Conservation (phyloP, 768 basidiomycete species). For the Rubroboletus pulcherrimus region DNA sequence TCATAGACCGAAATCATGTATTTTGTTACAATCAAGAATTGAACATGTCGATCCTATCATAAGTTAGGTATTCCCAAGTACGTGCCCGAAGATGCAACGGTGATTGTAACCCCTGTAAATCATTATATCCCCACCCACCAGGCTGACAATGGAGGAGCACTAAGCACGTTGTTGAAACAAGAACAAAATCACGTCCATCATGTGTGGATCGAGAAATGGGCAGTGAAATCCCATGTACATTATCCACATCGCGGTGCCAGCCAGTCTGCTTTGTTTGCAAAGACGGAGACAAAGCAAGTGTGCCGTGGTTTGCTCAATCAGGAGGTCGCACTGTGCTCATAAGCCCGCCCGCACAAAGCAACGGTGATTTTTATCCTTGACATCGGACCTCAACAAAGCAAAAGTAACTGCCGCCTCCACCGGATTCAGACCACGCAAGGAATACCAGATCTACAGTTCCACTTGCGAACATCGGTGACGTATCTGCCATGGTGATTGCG, state of each 20-base stretch:
- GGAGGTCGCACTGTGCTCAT: neutral
- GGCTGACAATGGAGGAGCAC: neutral
- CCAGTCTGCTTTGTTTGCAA: conserved; percentile 4
- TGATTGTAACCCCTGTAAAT: neutral
- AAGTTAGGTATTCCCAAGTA: too few species aligned
- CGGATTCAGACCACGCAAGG: neutral
- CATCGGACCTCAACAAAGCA: conserved; percentile 21
- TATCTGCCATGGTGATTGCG: neutral
- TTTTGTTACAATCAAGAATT: neutral
- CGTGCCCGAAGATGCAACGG: too few species aligned
- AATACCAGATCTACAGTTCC: neutral
- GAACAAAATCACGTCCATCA: neutral
- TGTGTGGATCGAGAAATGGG: neutral
- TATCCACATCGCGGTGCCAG: neutral
- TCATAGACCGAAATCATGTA: neutral
- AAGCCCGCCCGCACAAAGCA: conserved; percentile 10
- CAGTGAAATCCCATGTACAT: neutral
- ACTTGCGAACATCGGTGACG: neutral
- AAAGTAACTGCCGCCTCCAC: neutral
- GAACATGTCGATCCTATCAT: too few species aligned
- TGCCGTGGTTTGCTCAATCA: neutral
- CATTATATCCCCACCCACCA: too few species aligned
- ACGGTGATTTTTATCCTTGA: conserved; percentile 3
- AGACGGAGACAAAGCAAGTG: conserved; percentile 8
- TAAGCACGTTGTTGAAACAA: neutral